Percentiles rank a stretch among this genome's conserved stretches.
phyloP scores from a whole-genome alignment of 1,284 basidiomycete genomes.

The Anthracocystis setariae region DNA sequence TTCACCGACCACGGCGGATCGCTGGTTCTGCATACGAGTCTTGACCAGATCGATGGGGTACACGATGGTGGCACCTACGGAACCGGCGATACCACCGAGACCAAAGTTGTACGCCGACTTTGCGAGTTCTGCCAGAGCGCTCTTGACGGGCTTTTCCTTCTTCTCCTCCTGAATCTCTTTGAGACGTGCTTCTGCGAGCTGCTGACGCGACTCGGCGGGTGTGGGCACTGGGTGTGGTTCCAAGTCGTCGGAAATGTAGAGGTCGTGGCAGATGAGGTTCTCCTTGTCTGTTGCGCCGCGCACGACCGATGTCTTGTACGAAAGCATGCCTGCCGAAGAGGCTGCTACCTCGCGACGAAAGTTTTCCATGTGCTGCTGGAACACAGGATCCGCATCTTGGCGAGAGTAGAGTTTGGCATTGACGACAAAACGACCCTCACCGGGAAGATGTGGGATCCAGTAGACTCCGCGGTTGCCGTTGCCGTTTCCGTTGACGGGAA shows the following conservation, averaged over 20 bases:
- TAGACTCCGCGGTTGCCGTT: constrained; percentile 39
- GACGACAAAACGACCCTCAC: constrained; percentile 61
- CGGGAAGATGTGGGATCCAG: constrained; percentile 59
- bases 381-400: constrained; percentile 56
- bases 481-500: constrained; percentile 18
- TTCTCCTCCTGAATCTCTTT: constrained; percentile 40
- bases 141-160: constrained; percentile 41
- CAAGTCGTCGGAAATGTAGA: constrained; percentile 61
- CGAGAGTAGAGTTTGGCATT: constrained; percentile 60
- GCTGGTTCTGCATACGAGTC: constrained; percentile 93
- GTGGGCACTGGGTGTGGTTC: constrained; percentile 53
- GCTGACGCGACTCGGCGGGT: constrained; percentile 15
- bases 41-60: constrained; percentile 92
- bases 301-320: constrained; percentile 60
- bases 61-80: constrained; percentile 86
- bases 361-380: constrained; percentile 54
- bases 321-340: constrained; percentile 60
- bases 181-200: constrained; percentile 26
- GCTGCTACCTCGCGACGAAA: constrained; percentile 58
- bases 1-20: constrained; percentile 64
- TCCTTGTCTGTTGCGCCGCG: constrained; percentile 50
- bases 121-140: constrained; percentile 37
- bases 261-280: constrained; percentile 62
- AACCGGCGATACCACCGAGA: constrained; percentile 91
- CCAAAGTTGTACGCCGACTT: constrained; percentile 81